phyloP scores from a whole-genome alignment of 2,329 filamentous ascomycete species.

The Colletotrichum sp. region DNA sequence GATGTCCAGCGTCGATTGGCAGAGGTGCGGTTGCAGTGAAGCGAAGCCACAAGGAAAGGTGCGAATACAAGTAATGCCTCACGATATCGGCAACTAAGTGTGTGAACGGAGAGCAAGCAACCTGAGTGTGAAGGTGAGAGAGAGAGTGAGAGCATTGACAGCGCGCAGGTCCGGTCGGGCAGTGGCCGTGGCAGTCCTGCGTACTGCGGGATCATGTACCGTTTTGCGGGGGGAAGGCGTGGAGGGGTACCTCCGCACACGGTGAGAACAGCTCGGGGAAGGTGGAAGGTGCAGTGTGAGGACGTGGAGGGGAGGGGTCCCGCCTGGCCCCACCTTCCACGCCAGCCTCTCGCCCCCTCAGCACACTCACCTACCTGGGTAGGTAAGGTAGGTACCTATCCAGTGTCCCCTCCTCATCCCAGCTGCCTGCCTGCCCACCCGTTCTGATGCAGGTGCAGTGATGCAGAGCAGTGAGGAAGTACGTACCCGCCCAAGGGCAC shows the following conservation, averaged over 20 bases:
- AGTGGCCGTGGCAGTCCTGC: background rate
- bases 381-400: background rate
- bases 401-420: background rate
- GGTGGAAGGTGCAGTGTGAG: background rate
- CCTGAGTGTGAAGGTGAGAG: background rate
- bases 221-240: background rate
- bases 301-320: background rate
- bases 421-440: background rate
- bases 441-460: background rate
- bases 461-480: background rate
- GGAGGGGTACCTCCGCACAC: background rate
- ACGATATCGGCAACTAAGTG: background rate
- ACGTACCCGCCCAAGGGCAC: background rate
- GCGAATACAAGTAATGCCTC: background rate
- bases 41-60: background rate
- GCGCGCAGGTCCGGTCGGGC: background rate
- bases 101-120: background rate
- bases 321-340: slow-evolving; percentile 3
- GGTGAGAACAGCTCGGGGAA: background rate
- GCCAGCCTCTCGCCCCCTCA: background rate
- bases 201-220: background rate
- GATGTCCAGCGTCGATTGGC: background rate
- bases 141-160: background rate
- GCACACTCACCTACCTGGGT: too few species aligned
- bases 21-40: background rate